Evolutionary conservation across 2,329 filamentous ascomycete species (phyloP), one percentile per base, ranked within the genome.

Genomic region (Arthroderma sp.): DNA sequence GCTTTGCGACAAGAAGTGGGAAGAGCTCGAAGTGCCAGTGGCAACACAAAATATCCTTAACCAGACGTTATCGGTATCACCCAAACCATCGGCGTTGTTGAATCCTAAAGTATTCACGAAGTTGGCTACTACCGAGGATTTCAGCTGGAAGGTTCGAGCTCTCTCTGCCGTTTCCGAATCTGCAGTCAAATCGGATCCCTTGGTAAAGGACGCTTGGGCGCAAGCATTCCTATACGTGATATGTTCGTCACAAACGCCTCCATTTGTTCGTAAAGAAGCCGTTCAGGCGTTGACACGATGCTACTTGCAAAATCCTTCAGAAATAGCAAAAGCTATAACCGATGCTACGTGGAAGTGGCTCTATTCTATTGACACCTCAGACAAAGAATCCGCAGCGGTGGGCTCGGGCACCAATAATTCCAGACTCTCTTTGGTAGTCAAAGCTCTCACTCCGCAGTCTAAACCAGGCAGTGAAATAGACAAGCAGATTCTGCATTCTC

Each of bases 41-140:
- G 50, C 52, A 9, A 64, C 58, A 53, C 65, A 74, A 36, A 57
- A 72, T 3, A 61, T 87, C 28, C 61, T 74, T 27, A 75, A 78
- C 41, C 79, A 86, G 54, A 77, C 78, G 7, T 70, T 94, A 48
- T 71, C 73, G 1, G 62, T 80, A 33, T 78, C 81, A n/a, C 80
- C 85, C 0, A 94, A 94, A 60, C 80, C 84, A 9, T 94, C 89
- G 0, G 91, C 94, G 60, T 68, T 96, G 15, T 71, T 96, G 4
- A 94, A 85, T 56, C 75, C 83, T 31, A 82, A 84, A 49, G 77
- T 94, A 4, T 96, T 91, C 64, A 80, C 81, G 33, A 95, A 94
- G 58, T 57, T 94, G 27, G 72, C 74, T 2, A 66, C 71, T 0
- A 78, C 82, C 45, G 83, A 88, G 43, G 91, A 98, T 55, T 69